Conservation (phyloP, 345 rosid genomes). For the Erysimum cheiranthoides region DNA sequence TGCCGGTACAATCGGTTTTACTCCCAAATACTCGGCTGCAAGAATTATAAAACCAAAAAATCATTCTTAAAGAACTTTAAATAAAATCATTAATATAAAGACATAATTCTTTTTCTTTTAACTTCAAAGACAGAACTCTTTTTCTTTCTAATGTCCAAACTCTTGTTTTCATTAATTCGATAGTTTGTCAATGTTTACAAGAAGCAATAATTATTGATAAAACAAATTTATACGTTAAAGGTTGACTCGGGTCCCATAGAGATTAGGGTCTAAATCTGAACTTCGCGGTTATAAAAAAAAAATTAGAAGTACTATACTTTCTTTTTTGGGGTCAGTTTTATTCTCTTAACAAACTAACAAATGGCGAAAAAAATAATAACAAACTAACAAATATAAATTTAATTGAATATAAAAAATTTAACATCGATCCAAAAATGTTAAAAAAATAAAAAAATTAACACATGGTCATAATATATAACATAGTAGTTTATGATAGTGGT, state of each 20-base stretch:
- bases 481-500: no score
- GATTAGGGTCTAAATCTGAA: no score
- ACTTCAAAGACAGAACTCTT: neutral
- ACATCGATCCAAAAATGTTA: no score
- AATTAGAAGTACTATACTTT: neutral
- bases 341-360: neutral
- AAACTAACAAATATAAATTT: neutral
- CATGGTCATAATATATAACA: no score
- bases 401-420: neutral
- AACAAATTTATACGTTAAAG: no score
- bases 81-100: neutral
- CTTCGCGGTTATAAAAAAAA: no score
- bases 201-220: no score
- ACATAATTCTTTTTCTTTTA: no score
- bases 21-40: conserved; percentile 56
- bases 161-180: neutral
- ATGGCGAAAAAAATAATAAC: no score
- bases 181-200: neutral
- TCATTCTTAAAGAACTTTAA: neutral
- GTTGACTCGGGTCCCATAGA: no score
- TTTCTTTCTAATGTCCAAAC: neutral
- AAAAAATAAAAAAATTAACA: neutral
- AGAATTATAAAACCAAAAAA: neutral
- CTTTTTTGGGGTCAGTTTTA: neutral
- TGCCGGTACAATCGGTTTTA: conserved; percentile 53